A percentile compares a stretch with the other conserved stretches of the same genome.
These are phyloP conservation scores for Cicer judaicum DNA, from an alignment of 306 rosid species.

Conservation along the genomic window DNA sequence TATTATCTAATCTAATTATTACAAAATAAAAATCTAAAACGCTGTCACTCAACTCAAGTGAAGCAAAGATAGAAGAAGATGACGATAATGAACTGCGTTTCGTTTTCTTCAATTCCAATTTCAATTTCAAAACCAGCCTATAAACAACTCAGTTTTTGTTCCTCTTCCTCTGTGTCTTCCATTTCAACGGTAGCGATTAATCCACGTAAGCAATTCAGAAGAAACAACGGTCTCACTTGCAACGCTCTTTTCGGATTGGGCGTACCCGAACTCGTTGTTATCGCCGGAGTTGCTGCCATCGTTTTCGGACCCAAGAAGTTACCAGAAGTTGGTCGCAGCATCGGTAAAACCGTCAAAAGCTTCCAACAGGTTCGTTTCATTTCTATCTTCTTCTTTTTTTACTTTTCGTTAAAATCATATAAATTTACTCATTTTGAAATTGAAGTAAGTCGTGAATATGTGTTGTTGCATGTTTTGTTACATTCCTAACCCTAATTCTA, in stretches of 20 bases:
- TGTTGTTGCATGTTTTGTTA: no score
- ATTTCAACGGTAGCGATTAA: not conserved
- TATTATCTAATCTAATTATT: not conserved
- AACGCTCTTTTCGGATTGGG: constrained; percentile 93
- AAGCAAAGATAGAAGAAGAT: not conserved
- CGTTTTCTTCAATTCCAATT: not conserved
- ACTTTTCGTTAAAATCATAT: not conserved
- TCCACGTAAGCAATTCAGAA: constrained; percentile 4
- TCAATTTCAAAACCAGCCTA: not conserved
- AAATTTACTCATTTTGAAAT: no score
- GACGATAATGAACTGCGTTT: constrained; percentile 35
- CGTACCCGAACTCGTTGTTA: constrained; percentile 86
- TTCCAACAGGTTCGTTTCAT: constrained; percentile 79
- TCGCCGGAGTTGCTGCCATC: constrained; percentile 91
- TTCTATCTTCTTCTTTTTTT: not conserved
- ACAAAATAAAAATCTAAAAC: constrained; percentile 22
- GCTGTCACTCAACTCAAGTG: not conserved
- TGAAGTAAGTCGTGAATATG: no score
- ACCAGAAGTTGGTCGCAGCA: constrained; percentile 96
- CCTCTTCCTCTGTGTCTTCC: constrained; percentile 10
- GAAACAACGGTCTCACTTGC: constrained; percentile 61
- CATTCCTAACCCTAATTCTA: no score
- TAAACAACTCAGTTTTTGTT: constrained; percentile 21
- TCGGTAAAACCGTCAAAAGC: constrained; percentile 95
- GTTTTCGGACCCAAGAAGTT: constrained; percentile 94